These are phyloP conservation scores for Achaetomium macrosporum DNA, from an alignment of 2,329 filamentous ascomycete genomes.

Conservation along the genomic window DNA sequence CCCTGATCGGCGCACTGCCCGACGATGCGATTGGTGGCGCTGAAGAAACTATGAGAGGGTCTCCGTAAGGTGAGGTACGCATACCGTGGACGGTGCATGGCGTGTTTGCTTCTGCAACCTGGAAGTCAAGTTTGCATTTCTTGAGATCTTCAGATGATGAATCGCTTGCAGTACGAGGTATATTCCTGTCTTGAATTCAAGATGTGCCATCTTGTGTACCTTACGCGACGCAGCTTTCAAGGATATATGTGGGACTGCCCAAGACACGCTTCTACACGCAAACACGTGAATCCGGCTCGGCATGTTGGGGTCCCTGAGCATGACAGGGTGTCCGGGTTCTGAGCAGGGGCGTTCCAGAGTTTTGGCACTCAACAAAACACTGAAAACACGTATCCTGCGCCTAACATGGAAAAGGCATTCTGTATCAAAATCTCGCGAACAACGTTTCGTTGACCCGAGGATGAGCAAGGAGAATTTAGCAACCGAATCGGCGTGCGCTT, in stretches of 20 bases:
- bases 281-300: slow-evolving; percentile 21
- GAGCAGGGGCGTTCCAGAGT: slow-evolving; percentile 9
- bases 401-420: too few species aligned
- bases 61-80: too few species aligned
- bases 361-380: not conserved
- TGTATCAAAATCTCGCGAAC: too few species aligned
- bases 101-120: slow-evolving; percentile 10
- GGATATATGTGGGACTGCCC: slow-evolving; percentile 18
- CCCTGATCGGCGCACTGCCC: not conserved
- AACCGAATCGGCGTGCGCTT: too few species aligned
- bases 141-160: not conserved
- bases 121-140: not conserved
- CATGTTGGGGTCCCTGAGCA: slow-evolving; percentile 6
- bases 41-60: too few species aligned
- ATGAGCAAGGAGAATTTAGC: too few species aligned
- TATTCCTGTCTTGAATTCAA: not conserved
- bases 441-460: too few species aligned
- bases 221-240: slow-evolving; percentile 14
- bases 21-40: not conserved
- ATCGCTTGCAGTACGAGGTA: not conserved
- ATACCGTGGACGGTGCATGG: too few species aligned
- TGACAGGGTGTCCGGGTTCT: slow-evolving; percentile 5
- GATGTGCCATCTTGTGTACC: not conserved
- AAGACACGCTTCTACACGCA: slow-evolving; percentile 22
- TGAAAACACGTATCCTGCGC: too few species aligned